phyloP scores from a whole-genome alignment of 352 stramenopile species.

The Phytopythium mirpurense region DNA sequence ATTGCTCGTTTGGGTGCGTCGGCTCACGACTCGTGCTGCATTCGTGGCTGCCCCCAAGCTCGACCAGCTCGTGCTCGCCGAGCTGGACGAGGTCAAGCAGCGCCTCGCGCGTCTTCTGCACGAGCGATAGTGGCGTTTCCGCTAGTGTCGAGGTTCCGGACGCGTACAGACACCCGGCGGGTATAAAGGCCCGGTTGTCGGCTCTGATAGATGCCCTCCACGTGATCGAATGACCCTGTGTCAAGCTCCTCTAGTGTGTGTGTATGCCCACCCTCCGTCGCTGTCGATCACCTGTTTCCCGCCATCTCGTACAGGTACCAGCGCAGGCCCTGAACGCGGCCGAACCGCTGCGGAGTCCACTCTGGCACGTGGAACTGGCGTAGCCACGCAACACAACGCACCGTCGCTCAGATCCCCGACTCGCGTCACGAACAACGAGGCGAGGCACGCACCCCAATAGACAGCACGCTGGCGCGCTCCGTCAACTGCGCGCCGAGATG shows the following conservation, averaged over 20 bases:
- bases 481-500: constrained; percentile 37
- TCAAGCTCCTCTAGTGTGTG: no score
- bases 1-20: no score
- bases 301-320: constrained; percentile 78
- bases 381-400: no score
- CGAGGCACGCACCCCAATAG: constrained; percentile 74
- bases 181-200: no score
- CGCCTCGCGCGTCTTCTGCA: constrained; percentile 46
- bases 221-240: no score
- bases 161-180: no score
- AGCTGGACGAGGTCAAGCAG: constrained; percentile 64
- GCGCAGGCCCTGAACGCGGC: constrained; percentile 40
- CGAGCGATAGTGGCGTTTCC: constrained; percentile 2
- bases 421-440: no score
- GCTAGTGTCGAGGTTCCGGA: no score
- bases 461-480: constrained; percentile 46
- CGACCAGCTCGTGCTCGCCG: constrained; percentile 49
- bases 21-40: not conserved
- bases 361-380: constrained; percentile 76
- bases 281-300: constrained; percentile 9
- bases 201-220: no score
- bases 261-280: no score
- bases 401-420: no score
- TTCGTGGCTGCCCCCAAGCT: constrained; percentile 19
- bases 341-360: constrained; percentile 56